Conservation (phyloP, 2,329 filamentous ascomycete genomes). For the Colletotrichum chrysophilum region DNA sequence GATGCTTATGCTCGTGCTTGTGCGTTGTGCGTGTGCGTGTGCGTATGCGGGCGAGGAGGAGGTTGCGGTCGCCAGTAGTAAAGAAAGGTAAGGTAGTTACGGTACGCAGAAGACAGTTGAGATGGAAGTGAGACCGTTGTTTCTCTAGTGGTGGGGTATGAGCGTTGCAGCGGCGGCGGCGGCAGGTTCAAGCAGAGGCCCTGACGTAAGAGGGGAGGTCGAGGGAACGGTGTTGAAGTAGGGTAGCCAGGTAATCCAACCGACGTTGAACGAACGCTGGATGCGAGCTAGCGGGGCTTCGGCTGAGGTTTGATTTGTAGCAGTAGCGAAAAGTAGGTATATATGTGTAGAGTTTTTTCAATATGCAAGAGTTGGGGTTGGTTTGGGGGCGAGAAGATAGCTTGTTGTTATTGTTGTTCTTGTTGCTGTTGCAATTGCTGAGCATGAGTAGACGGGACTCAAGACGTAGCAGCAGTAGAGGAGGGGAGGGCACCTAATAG, state of each 20-base stretch:
- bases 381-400: neutral
- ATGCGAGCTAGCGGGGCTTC: neutral
- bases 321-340: neutral
- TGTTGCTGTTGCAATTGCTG: neutral
- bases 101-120: neutral
- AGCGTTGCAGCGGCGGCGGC: neutral
- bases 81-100: neutral
- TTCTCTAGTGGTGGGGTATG: neutral
- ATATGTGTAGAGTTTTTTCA: neutral
- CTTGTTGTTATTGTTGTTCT: neutral
- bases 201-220: neutral
- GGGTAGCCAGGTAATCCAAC: neutral
- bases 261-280: neutral
- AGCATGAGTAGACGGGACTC: neutral
- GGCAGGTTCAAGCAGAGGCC: neutral
- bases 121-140: neutral
- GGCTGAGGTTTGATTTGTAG: neutral
- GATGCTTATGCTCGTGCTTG: neutral
- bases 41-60: neutral
- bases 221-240: neutral
- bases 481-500: conserved; percentile 16
- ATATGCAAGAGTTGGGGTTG: neutral
- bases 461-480: neutral
- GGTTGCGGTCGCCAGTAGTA: neutral
- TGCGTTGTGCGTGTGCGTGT: neutral